phyloP scores from a whole-genome alignment of 495 filamentous ascomycete genomes.

The Lepraria neglecta region DNA sequence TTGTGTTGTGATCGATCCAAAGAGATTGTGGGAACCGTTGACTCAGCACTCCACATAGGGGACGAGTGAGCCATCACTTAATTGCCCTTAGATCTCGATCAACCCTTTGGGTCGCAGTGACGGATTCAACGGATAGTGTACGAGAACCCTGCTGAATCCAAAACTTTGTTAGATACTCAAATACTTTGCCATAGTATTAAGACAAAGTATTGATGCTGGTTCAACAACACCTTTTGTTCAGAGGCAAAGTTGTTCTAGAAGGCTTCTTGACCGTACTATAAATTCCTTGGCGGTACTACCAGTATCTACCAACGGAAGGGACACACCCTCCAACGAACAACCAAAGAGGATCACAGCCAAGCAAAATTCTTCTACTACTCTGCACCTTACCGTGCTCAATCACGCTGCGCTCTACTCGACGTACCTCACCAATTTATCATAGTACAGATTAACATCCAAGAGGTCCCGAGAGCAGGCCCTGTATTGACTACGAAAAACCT shows the following conservation, averaged over 20 bases:
- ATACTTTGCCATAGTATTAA: background rate
- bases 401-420: constrained; percentile 1
- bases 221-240: background rate
- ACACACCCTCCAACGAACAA: constrained; percentile 8
- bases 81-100: background rate
- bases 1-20: too few relatives aligned
- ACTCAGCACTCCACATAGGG: too few relatives aligned
- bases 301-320: constrained; percentile 7
- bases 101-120: background rate
- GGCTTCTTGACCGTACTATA: background rate
- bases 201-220: background rate
- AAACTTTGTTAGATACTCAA: background rate
- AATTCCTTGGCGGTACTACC: constrained; percentile 11
- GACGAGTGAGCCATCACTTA: background rate
- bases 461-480: constrained; percentile 4
- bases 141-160: background rate
- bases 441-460: background rate
- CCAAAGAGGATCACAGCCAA: background rate
- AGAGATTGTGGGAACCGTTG: too few relatives aligned
- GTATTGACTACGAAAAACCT: constrained; percentile 5
- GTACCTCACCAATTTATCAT: background rate
- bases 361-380: background rate
- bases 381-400: background rate
- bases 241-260: background rate
- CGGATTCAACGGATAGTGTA: background rate